phyloP scores from a whole-genome alignment of 345 rosid species.

The Arabis hirsuta region DNA sequence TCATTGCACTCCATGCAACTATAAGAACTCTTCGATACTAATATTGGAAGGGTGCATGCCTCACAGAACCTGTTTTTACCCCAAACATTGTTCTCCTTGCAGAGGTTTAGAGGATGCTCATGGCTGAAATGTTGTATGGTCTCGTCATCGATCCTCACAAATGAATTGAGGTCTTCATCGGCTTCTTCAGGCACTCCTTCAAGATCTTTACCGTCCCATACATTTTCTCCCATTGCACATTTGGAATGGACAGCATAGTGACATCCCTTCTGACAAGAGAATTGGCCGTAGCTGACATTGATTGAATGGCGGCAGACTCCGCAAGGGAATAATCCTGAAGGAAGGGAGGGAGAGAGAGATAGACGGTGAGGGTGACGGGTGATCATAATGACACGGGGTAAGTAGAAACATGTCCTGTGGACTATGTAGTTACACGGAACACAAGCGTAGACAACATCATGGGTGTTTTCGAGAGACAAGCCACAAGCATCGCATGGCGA shows the following conservation, averaged over 20 bases:
- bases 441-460: background rate
- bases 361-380: constrained; percentile 12
- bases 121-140: constrained; percentile 1
- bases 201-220: constrained; percentile 7
- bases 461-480: background rate
- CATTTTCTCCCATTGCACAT: background rate
- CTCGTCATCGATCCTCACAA: background rate
- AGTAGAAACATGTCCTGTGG: background rate
- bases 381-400: constrained; percentile 11
- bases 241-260: background rate
- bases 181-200: background rate
- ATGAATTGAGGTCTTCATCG: background rate
- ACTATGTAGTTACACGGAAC: background rate
- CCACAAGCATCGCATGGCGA: constrained; percentile 1
- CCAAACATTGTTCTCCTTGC: too few relatives aligned
- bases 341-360: background rate
- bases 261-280: background rate
- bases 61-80: background rate
- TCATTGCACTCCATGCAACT: background rate
- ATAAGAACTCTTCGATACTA: background rate
- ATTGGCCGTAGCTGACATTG: background rate
- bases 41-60: background rate
- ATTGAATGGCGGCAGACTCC: background rate
- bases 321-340: background rate
- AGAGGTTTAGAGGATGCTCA: background rate